Evolutionary conservation across 345 rosid genomes (phyloP).

Genomic region (Diplotaxis tenuifolia): DNA sequence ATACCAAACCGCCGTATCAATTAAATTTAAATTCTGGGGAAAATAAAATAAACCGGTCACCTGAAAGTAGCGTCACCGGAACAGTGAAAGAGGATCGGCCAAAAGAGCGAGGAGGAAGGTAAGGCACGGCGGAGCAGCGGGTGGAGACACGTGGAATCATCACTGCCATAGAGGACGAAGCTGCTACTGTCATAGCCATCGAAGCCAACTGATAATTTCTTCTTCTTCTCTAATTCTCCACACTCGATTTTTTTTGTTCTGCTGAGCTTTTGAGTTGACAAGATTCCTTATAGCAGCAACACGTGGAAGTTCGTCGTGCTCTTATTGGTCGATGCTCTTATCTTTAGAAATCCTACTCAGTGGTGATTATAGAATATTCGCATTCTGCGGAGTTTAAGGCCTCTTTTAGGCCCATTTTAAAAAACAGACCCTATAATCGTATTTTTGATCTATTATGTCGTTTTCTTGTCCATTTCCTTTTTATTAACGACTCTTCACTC

Average conservation of each 20-base stretch:
- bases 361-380: slow-evolving; percentile 29
- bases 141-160: slow-evolving; percentile 46
- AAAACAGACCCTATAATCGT: no score
- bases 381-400: slow-evolving; percentile 22
- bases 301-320: slow-evolving; percentile 45
- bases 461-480: no score
- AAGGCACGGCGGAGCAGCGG: slow-evolving; percentile 59
- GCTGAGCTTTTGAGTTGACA: slow-evolving; percentile 24
- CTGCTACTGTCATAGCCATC: slow-evolving; percentile 54
- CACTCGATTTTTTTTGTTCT: slow-evolving; percentile 16
- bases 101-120: slow-evolving; percentile 50
- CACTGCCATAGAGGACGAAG: slow-evolving; percentile 70
- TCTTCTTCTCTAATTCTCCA: slow-evolving; percentile 9
- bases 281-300: slow-evolving; percentile 37
- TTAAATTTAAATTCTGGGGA: background rate
- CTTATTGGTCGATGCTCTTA: slow-evolving; percentile 67
- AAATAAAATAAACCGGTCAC: slow-evolving; percentile 30
- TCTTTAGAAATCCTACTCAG: slow-evolving; percentile 54
- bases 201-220: slow-evolving; percentile 25
- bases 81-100: slow-evolving; percentile 33
- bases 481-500: no score
- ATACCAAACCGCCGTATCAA: slow-evolving; percentile 14
- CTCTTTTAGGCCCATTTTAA: slow-evolving; percentile 15
- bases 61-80: slow-evolving; percentile 56
- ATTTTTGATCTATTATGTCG: no score